Conservation (phyloP, 2,329 filamentous ascomycete species). For the Aureobasidium mangrovei region DNA sequence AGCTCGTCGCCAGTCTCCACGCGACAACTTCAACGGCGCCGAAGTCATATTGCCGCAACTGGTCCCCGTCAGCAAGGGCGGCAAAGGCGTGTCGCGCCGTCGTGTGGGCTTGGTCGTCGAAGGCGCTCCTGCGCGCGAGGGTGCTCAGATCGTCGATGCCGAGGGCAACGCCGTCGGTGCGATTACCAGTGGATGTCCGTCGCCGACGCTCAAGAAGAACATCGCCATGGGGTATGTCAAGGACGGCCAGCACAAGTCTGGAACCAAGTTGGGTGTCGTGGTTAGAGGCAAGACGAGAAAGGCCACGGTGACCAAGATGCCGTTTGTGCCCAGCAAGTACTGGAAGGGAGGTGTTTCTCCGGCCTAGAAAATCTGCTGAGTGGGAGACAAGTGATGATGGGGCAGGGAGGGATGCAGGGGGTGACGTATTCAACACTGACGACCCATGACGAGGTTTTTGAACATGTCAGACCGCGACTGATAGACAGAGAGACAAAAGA, state of each 20-base stretch:
- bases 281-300: conserved; percentile 69
- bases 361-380: conserved; percentile 3
- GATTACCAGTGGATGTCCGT: conserved; percentile 84
- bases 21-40: conserved; percentile 74
- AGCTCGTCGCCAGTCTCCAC: conserved; percentile 47
- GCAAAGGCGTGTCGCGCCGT: conserved; percentile 58
- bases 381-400: background rate
- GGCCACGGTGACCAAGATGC: conserved; percentile 77
- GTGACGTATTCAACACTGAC: too few relatives aligned
- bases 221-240: conserved; percentile 93
- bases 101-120: conserved; percentile 75
- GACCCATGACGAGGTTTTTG: too few relatives aligned
- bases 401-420: too few relatives aligned
- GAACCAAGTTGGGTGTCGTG: conserved; percentile 69
- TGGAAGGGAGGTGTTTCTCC: conserved; percentile 38
- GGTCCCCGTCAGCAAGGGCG: conserved; percentile 62
- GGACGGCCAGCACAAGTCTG: conserved; percentile 72
- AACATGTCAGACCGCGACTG: too few relatives aligned
- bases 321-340: conserved; percentile 75
- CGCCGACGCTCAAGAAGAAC: conserved; percentile 77
- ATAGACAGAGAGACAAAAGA: too few relatives aligned
- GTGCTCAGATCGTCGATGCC: conserved; percentile 63
- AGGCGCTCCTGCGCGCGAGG: conserved; percentile 83
- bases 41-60: conserved; percentile 70
- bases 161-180: conserved; percentile 61